Evolutionary conservation across 169 alveolate species (phyloP).

Genomic region (Cryptosporidium sp.): DNA sequence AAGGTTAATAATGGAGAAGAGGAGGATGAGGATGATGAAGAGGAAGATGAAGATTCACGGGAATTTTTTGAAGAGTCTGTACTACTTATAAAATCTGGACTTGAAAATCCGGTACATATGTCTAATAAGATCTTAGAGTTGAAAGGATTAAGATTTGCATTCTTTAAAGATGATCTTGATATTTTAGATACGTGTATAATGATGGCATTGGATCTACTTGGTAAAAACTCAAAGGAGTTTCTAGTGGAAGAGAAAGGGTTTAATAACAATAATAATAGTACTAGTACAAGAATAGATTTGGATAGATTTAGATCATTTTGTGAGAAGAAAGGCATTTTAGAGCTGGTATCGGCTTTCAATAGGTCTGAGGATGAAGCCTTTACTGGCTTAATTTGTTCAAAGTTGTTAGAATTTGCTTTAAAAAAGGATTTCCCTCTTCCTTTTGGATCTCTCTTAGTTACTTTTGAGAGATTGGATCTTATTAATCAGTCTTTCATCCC

Average conservation of each 20-base stretch:
- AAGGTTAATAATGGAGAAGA: not conserved
- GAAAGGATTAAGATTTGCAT: slow-evolving; percentile 73
- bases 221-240: not conserved
- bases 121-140: slow-evolving; percentile 56
- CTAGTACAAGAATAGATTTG: not conserved
- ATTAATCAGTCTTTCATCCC: slow-evolving; percentile 56
- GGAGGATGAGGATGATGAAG: not conserved
- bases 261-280: no score
- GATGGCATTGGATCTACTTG: slow-evolving; percentile 1
- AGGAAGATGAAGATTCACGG: slow-evolving; percentile 9
- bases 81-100: slow-evolving; percentile 47
- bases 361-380: slow-evolving; percentile 43
- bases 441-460: slow-evolving; percentile 65
- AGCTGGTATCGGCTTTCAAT: slow-evolving; percentile 39
- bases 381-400: slow-evolving; percentile 25
- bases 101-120: slow-evolving; percentile 49
- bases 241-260: not conserved
- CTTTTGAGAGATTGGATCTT: slow-evolving; percentile 44
- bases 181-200: slow-evolving; percentile 10
- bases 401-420: not conserved
- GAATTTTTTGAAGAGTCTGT: slow-evolving; percentile 29
- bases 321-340: slow-evolving; percentile 24
- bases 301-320: slow-evolving; percentile 27
- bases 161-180: slow-evolving; percentile 63
- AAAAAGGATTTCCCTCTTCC: not conserved